Percentiles rank a stretch among this genome's conserved stretches.
These are phyloP conservation scores for Myotisia sp. DNA, from an alignment of 2,329 filamentous ascomycete genomes.

Conservation along the genomic window DNA sequence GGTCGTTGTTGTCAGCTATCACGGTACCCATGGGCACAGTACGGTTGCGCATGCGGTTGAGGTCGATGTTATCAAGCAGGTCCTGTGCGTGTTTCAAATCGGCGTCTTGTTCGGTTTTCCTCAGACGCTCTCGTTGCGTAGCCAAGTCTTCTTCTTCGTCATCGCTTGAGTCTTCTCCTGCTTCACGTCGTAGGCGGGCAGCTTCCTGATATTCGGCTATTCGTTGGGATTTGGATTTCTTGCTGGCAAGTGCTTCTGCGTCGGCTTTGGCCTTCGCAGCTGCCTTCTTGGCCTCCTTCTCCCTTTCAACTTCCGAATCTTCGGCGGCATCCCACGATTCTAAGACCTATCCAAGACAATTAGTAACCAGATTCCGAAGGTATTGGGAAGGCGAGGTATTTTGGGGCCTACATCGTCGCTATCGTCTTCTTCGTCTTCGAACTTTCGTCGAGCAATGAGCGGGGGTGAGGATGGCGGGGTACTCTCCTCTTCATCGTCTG, in stretches of 20 bases:
- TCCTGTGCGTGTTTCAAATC: slow-evolving; percentile 85
- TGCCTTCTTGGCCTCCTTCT: slow-evolving; percentile 77
- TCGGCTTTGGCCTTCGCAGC: slow-evolving; percentile 82
- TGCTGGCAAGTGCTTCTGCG: slow-evolving; percentile 71
- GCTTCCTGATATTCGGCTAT: slow-evolving; percentile 64
- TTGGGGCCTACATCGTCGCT: slow-evolving; percentile 53
- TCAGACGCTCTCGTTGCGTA: slow-evolving; percentile 58
- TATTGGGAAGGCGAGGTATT: slow-evolving; percentile 7
- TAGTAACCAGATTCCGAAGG: not conserved
- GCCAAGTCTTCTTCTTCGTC: slow-evolving; percentile 57
- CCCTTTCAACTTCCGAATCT: slow-evolving; percentile 90
- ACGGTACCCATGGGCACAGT: slow-evolving; percentile 53
- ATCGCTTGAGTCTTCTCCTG: slow-evolving; percentile 44
- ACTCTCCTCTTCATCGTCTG: slow-evolving; percentile 40
- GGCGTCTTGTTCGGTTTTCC: slow-evolving; percentile 67
- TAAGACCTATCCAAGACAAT: slow-evolving; percentile 48
- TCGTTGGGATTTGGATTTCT: slow-evolving; percentile 78
- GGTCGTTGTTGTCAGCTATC: slow-evolving; percentile 52
- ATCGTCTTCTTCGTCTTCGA: slow-evolving; percentile 82
- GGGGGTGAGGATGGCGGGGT: slow-evolving; percentile 35
- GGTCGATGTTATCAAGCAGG: slow-evolving; percentile 63
- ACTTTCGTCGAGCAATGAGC: slow-evolving; percentile 48
- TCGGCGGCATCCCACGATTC: slow-evolving; percentile 96
- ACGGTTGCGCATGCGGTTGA: slow-evolving; percentile 48
- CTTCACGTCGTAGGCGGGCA: slow-evolving; percentile 44